Evolutionary conservation across 2,329 filamentous ascomycete species (phyloP).

Genomic region (Colletotrichum caudatum): DNA sequence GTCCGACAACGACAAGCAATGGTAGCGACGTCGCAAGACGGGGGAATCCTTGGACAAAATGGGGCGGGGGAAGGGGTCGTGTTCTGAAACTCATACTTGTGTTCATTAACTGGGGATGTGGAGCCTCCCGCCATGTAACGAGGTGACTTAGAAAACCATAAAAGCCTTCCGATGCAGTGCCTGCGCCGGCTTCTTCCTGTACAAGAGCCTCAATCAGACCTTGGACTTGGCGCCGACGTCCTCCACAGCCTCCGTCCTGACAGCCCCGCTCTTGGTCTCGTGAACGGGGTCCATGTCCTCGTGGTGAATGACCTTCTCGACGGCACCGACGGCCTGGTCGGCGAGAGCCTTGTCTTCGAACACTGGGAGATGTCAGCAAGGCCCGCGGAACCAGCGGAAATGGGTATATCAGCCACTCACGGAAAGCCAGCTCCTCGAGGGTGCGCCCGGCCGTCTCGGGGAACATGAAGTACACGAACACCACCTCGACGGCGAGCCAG

Average conservation of each 20-base stretch:
- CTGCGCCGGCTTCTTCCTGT: neutral
- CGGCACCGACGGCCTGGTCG: constrained; percentile 46
- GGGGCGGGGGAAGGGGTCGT: neutral
- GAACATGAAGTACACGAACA: constrained; percentile 80
- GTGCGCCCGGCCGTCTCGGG: constrained; percentile 82
- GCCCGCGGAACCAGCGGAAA: neutral
- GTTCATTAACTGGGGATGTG: neutral
- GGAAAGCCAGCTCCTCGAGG: constrained; percentile 69
- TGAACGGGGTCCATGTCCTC: constrained; percentile 39
- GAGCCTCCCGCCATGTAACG: neutral
- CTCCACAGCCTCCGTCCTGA: constrained; percentile 27
- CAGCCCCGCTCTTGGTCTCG: constrained; percentile 17
- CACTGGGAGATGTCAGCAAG: constrained; percentile 40
- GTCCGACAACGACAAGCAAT: neutral
- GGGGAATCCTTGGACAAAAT: neutral
- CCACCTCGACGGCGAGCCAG: constrained; percentile 47
- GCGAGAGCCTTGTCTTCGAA: constrained; percentile 50
- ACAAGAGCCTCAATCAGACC: constrained; percentile 15
- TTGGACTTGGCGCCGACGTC: constrained; percentile 26
- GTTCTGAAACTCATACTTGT: neutral
- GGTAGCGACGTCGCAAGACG: neutral
- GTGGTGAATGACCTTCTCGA: constrained; percentile 48
- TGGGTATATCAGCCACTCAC: constrained; percentile 6
- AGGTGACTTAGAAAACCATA: neutral
- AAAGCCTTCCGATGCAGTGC: neutral